phyloP scores from a whole-genome alignment of 2,329 filamentous ascomycete genomes.

The Penicillium sp. region DNA sequence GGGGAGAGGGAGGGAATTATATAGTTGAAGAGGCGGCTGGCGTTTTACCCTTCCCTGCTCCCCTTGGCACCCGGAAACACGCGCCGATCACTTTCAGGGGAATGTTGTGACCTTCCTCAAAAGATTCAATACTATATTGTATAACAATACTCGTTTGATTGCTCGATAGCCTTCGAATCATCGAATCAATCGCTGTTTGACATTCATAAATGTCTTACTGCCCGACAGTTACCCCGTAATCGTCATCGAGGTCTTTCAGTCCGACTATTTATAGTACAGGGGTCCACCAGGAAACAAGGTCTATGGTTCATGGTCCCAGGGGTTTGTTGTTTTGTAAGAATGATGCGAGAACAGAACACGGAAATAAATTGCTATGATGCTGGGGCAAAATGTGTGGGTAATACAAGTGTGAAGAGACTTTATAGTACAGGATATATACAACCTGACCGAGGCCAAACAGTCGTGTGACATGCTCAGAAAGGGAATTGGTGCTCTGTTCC shows the following conservation, averaged over 20 bases:
- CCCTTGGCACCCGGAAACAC: constrained; percentile 1
- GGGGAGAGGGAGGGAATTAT: constrained; percentile 4
- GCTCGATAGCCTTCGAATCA: not conserved
- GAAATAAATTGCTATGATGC: not conserved
- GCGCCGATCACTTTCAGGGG: constrained; percentile 10
- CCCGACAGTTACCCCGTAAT: not conserved
- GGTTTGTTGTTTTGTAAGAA: not conserved
- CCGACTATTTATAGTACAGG: constrained; percentile 10
- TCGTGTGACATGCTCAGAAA: not conserved
- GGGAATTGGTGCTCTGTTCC: not conserved
- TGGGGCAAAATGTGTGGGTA: not conserved
- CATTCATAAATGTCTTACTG: constrained; percentile 1
- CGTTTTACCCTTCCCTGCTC: not conserved
- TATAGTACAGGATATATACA: constrained; percentile 8
- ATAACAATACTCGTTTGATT: not conserved
- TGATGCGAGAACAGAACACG: not conserved
- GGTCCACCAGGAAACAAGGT: not conserved
- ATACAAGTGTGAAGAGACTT: not conserved
- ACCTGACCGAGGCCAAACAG: not conserved
- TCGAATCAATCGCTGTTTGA: not conserved
- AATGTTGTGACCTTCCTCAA: not conserved
- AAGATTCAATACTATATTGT: not conserved
- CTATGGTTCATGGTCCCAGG: not conserved
- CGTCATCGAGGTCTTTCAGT: constrained; percentile 7
- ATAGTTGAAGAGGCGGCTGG: constrained; percentile 8